Evolutionary conservation across 176 grass and related monocot genomes (phyloP).

Genomic region (Melocanna baccifera): DNA sequence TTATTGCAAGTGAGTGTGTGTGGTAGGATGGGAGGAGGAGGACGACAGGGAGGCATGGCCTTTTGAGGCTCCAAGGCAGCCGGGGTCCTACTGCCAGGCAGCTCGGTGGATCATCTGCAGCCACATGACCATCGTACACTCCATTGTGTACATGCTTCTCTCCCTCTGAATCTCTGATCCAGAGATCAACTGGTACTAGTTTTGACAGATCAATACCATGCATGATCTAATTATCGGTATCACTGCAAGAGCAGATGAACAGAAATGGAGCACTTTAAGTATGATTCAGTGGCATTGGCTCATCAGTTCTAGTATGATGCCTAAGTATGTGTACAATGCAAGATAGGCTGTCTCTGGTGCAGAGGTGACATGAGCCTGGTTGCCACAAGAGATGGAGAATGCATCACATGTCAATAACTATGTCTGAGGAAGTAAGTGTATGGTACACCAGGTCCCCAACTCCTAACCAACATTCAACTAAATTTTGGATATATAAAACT

Average conservation of each 20-base stretch:
- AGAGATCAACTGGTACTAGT: not conserved
- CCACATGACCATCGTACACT: not conserved
- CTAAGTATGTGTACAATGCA: not conserved
- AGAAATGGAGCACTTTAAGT: not conserved
- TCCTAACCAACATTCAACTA: conserved; percentile 25
- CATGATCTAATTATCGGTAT: conserved; percentile 6
- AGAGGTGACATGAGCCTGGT: not conserved
- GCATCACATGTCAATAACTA: conserved; percentile 14
- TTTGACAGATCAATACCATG: not conserved
- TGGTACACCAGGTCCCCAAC: conserved; percentile 2
- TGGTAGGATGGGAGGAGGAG: not conserved
- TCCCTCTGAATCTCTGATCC: not conserved
- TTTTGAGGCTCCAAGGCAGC: conserved; percentile 30
- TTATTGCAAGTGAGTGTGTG: not conserved
- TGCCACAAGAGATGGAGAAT: not conserved
- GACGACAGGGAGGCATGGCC: conserved; percentile 34
- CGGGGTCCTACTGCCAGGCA: conserved; percentile 26
- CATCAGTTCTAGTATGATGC: not conserved
- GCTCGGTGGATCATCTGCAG: not conserved
- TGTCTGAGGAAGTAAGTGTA: conserved; percentile 13
- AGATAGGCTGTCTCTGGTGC: conserved; percentile 12
- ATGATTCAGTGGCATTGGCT: not conserved
- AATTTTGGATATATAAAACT: not conserved
- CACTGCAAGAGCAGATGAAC: not conserved
- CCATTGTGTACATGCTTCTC: not conserved